Evolutionary conservation across 148 eudicot genomes (phyloP), one percentile per base, ranked within the genome.

Genomic region (Camellia sinensis): DNA sequence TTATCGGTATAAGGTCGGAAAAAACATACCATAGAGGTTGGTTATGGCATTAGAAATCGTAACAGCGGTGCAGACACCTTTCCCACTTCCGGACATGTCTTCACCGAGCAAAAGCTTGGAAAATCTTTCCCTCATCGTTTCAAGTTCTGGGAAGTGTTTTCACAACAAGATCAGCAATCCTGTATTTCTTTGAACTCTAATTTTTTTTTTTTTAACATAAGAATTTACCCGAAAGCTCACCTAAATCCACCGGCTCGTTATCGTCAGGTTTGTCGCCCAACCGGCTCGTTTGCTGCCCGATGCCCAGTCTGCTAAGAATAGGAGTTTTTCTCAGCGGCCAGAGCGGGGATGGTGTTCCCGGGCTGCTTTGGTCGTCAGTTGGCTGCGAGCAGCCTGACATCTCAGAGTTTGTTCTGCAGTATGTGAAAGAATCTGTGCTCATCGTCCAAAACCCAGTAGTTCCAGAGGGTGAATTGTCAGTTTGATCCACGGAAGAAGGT

Each of bases 21-120:
- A 53, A 73, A 73, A 22, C 14, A 5, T 87, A 97, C 99, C 99
- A 77, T 97, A 97, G 71, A 97, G 98, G 72, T 97, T 97, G 79
- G 99, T 97, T 18, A 94, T 91, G 80, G 99, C 95, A 81, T 97
- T 97, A 3, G 98, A 97, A 80, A 94, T 87, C 21, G 98, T 74
- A 8, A 97, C 89, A 11, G 99, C 97, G 0, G 94, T 89, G 78
- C 91, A 88, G 40, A 94, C 99, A 5, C 99, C 99, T 88, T 92
- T 92, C 18, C 97, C 99, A 67, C 95, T 79, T 74, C 99, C 99
- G 61, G 99, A 97, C 99, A 97, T 97, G 85, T 97, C 99, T 85
- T 97, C 98, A 5, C 98, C 98, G 64, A 97, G 80, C 85, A 97
- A 69, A 67, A 97, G 94, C 90, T 91, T 97, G 77, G 99, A 94